Base-by-base conservation (phyloP, 805 yeast species). In the Jamesozyma spencerorum region DNA sequence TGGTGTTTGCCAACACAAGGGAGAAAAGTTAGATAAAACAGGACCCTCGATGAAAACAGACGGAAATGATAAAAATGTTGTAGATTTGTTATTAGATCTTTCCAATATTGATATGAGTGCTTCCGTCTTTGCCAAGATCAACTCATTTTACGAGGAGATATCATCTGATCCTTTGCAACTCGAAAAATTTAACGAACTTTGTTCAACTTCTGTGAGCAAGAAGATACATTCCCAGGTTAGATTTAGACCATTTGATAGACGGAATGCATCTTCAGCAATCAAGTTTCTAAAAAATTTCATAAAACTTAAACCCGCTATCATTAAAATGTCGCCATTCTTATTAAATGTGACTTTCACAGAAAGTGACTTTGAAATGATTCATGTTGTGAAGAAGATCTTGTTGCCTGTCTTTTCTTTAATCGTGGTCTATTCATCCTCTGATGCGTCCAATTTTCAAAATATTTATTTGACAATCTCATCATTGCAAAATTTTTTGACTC, bases 41-140 rank as follows among this genome's bases (percentile, higher is more conserved):
- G 17, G 8, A 14, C 22, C 15, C 31, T n/a, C 12, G 24, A 19
- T n/a, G 17, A 6, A 8, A 5, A 18, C 34, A 8, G 18, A 19
- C 4, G 18, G 7, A 15, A 17, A 17, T 10, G 39, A 37, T 11
- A 38, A 34, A 2, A 31, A 31, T n/a, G n/a, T 34, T 18, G 37
- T 47, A 11, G 48, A 49, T 36, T 12, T 30, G 18, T 17, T 48
- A 13, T 11, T 43, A 3, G 36, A 46, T 18, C 30, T 49, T 14
- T 26, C 42, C 10, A 8, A 38, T n/a, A 32, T 44, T 11, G 48
- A 49, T 37, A 35, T 44, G 5, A 17, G 37, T 14, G 27, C 41
- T 15, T 42, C 53, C 2, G 36, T 49, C 4, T 47, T 48, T 34
- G 45, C 42, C 3, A 47, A 44, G 31, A 49, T 49, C 3, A 44